Evolutionary conservation across 2,329 filamentous ascomycete genomes (phyloP).

Genomic region (Torrubiellomyces zombiae): DNA sequence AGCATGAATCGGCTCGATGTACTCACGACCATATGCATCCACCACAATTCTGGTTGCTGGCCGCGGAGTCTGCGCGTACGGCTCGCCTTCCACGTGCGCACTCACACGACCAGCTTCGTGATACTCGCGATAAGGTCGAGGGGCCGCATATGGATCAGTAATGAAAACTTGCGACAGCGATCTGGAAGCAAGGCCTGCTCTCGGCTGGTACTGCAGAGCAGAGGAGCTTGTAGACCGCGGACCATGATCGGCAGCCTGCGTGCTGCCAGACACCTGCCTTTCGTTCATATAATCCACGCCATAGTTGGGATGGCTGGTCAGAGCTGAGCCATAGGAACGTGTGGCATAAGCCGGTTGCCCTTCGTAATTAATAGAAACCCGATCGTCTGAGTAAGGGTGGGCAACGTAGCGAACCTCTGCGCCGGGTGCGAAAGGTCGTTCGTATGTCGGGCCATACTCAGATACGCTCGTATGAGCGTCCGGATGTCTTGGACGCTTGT

Average conservation of each 20-base stretch:
- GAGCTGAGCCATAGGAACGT: conserved; percentile 9
- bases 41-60: conserved; percentile 54
- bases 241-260: conserved; percentile 19
- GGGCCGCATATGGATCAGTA: conserved; percentile 23
- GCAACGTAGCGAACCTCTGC: conserved; percentile 17
- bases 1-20: conserved; percentile 37
- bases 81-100: conserved; percentile 30
- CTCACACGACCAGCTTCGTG: conserved; percentile 27
- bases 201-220: conserved; percentile 20
- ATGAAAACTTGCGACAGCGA: conserved; percentile 25
- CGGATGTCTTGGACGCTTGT: conserved; percentile 37
- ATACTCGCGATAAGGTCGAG: conserved; percentile 26
- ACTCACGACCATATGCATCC: conserved; percentile 72
- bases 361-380: conserved; percentile 18
- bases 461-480: conserved; percentile 19
- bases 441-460: conserved; percentile 23
- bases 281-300: conserved; percentile 17
- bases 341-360: conserved; percentile 9
- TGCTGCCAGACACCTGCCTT: conserved; percentile 11
- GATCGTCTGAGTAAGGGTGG: conserved; percentile 13
- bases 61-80: conserved; percentile 32
- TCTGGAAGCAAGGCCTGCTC: conserved; percentile 20
- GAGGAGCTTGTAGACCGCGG: too few relatives aligned
- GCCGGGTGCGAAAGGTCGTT: conserved; percentile 19
- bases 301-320: conserved; percentile 14